Evolutionary conservation across 2,329 filamentous ascomycete species (phyloP).

Genomic region (Lizonia empirigonia): DNA sequence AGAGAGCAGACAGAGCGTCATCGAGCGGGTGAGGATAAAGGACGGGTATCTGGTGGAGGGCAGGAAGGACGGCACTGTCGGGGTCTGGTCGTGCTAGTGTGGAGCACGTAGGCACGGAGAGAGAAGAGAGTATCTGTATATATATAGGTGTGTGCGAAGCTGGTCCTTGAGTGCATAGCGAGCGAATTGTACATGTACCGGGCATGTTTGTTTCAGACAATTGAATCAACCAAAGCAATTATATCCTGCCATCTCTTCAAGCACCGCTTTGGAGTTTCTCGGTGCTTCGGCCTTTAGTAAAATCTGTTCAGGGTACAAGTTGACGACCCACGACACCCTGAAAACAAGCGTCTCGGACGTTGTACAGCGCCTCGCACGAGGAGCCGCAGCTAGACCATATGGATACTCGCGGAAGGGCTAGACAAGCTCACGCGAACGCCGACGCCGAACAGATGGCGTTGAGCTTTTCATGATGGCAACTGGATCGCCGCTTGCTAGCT

Average conservation of each 20-base stretch:
- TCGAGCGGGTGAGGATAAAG: constrained; percentile 87
- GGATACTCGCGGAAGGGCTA: constrained; percentile 18
- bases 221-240: no score
- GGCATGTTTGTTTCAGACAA: background rate
- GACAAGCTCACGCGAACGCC: constrained; percentile 4
- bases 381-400: constrained; percentile 24
- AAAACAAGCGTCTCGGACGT: background rate
- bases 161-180: constrained; percentile 15
- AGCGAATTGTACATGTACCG: constrained; percentile 15
- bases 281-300: no score
- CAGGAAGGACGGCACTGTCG: constrained; percentile 82
- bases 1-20: constrained; percentile 59
- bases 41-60: constrained; percentile 95
- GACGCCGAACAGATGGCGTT: background rate
- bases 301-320: no score
- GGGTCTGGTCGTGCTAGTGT: constrained; percentile 71
- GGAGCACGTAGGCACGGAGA: background rate
- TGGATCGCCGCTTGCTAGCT: constrained; percentile 1
- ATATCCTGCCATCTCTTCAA: no score
- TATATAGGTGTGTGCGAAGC: constrained; percentile 20
- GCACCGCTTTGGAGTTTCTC: no score
- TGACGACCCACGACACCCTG: no score
- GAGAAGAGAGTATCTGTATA: constrained; percentile 16
- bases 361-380: background rate
- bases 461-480: constrained; percentile 2